These are phyloP conservation scores for Penicillium dipodomyicola DNA, from an alignment of 495 filamentous ascomycete species.

Conservation along the genomic window DNA sequence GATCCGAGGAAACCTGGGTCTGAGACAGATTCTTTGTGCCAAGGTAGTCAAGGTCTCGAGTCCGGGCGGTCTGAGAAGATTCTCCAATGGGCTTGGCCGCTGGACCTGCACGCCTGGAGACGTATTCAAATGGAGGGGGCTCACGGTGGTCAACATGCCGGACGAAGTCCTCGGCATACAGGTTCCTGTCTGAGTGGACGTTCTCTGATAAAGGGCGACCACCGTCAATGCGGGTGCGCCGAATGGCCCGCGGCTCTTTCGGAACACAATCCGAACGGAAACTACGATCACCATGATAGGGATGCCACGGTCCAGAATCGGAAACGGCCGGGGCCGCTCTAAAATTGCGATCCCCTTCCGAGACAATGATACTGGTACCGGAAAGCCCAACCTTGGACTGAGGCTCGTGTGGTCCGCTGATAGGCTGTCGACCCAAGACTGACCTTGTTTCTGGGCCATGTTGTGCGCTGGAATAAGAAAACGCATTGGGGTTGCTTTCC, in stretches of 20 bases:
- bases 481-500: constrained; percentile 14
- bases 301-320: constrained; percentile 15
- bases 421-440: constrained; percentile 18
- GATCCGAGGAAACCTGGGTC: constrained; percentile 12
- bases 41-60: constrained; percentile 17
- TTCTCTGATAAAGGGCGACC: constrained; percentile 17
- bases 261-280: constrained; percentile 13
- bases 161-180: constrained; percentile 43
- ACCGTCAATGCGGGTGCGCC: constrained; percentile 19
- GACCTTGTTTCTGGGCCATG: constrained; percentile 18
- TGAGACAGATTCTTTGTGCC: constrained; percentile 18
- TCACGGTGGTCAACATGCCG: constrained; percentile 37
- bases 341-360: constrained; percentile 17
- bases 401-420: constrained; percentile 17
- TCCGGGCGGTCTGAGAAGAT: constrained; percentile 16
- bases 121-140: constrained; percentile 25
- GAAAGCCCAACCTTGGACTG: constrained; percentile 13
- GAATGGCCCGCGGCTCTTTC: constrained; percentile 12
- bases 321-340: constrained; percentile 15
- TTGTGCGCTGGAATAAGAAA: constrained; percentile 11
- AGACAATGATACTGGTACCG: constrained; percentile 17
- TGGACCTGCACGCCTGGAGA: constrained; percentile 16
- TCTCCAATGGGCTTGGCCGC: constrained; percentile 18
- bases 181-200: constrained; percentile 20
- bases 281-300: constrained; percentile 24